Base-by-base conservation (phyloP, 352 stramenopile species). In the Phytopythium cucurbitacearum region DNA sequence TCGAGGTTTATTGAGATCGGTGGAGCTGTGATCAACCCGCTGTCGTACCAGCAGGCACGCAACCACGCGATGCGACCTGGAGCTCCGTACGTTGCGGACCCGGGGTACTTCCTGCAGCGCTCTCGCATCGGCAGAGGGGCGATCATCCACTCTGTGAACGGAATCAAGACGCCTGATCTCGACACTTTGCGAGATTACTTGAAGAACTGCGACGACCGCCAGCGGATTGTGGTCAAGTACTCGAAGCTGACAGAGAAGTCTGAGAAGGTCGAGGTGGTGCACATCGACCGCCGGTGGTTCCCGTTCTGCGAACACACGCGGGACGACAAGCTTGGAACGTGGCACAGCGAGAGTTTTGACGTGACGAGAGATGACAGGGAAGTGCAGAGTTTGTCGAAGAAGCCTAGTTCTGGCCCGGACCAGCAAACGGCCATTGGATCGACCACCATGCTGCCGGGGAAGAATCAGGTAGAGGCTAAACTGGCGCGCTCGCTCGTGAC, bases 201-300 rank as follows among this genome's bases (percentile, higher is more conserved):
- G 1, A 67, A 73, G 53, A 69, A 80, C 21, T 95, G 80, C 43
- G 59, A 71, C 7, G 87, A 97, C 55, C 74, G 87, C 6, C 73
- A 91, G 56, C 80, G 86, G 3, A 71, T 96, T 9, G 85, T 94
- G 1, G 69, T 97, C 38, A 94, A 94, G 64, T 92, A 85, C 40
- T 87, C 77, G 2, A 83, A 83, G 51, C 55, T 94, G 43, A 76
- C 71, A 5, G 79, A 89, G 58, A 89, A 89, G 51, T 65, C 81
- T 2, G 81, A 91, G 44, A 87, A 89, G 48, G 77, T 94, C 3
- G 85, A 94, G 40, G 81, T 94, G 11, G 85, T 92, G 8, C 85
- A 91, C 58, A 82, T 97, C 12, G 89, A 97, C 54, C 78, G 85
- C 8, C 86, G 88, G n/a, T 97, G 91, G 91, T 97, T 96, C 57